These are phyloP conservation scores for Herpetospermum pedunculosum DNA, from an alignment of 306 rosid genomes.

Conservation along the genomic window DNA sequence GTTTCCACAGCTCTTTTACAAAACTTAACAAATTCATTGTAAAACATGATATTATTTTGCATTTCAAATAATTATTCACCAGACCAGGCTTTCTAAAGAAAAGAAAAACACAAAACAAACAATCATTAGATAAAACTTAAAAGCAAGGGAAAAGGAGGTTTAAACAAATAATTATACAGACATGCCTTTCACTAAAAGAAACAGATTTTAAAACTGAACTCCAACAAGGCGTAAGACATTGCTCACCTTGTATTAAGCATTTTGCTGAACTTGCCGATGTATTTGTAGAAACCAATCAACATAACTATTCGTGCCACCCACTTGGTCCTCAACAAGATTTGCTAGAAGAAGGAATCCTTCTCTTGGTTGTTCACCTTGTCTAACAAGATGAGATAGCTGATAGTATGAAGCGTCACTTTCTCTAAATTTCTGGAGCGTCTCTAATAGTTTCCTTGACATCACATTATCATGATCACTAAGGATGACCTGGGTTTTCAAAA, in stretches of 20 bases:
- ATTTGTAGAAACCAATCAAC: constrained; percentile 84
- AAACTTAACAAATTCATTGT: not conserved
- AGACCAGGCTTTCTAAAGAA: not conserved
- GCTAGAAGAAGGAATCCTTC: constrained; percentile 80
- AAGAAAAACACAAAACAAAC: not conserved
- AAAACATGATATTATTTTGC: not conserved
- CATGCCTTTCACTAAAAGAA: not conserved
- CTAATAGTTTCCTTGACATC: constrained; percentile 73
- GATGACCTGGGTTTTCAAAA: constrained; percentile 39
- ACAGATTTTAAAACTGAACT: not conserved
- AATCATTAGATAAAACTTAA: not conserved
- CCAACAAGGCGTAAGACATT: not conserved
- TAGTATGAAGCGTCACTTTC: constrained; percentile 48
- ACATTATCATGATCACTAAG: constrained; percentile 48
- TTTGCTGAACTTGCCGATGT: constrained; percentile 86
- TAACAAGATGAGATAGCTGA: constrained; percentile 69
- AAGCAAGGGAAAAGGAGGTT: not conserved
- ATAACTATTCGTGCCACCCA: constrained; percentile 71
- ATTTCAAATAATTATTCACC: not conserved
- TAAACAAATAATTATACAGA: not conserved
- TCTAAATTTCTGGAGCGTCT: constrained; percentile 52
- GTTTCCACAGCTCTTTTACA: not conserved
- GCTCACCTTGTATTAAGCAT: constrained; percentile 43
- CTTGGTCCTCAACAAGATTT: constrained; percentile 89
- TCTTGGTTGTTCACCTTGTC: constrained; percentile 97